These are phyloP conservation scores for Myxozyma neotropica DNA, from an alignment of 805 yeast genomes.

Conservation along the genomic window DNA sequence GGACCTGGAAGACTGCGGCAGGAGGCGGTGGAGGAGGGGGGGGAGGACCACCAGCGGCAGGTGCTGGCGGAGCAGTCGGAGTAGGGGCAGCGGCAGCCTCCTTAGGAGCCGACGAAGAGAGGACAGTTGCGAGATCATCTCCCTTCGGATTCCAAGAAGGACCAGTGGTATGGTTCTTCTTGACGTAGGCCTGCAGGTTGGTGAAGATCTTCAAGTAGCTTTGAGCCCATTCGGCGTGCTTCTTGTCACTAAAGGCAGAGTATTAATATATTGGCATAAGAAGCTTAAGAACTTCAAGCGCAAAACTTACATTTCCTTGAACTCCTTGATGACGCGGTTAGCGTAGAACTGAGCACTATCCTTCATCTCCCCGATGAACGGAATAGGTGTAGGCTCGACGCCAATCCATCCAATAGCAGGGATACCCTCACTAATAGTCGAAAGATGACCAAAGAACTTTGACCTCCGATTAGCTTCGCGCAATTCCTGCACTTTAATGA, in stretches of 20 bases:
- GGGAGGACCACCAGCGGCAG: slow-evolving; percentile 56
- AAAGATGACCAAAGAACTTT: slow-evolving; percentile 67
- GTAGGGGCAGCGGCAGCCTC: slow-evolving; percentile 46
- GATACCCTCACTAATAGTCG: slow-evolving; percentile 83
- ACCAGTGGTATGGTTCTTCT: slow-evolving; percentile 82
- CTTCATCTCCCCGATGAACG: slow-evolving; percentile 76
- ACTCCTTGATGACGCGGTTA: slow-evolving; percentile 84
- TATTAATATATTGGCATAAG: neutral
- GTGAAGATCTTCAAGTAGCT: slow-evolving; percentile 64
- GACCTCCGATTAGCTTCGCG: slow-evolving; percentile 78
- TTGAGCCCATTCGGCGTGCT: slow-evolving; percentile 82
- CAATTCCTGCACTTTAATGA: slow-evolving; percentile 59
- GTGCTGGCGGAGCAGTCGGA: slow-evolving; percentile 47
- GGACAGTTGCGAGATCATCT: slow-evolving; percentile 52
- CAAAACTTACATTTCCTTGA: slow-evolving; percentile 54
- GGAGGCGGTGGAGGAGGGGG: slow-evolving; percentile 96
- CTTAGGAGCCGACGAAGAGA: slow-evolving; percentile 43
- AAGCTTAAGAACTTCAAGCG: neutral
- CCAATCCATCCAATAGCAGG: slow-evolving; percentile 92
- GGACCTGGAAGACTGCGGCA: slow-evolving; percentile 57
- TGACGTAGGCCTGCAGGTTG: slow-evolving; percentile 70
- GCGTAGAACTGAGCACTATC: slow-evolving; percentile 95
- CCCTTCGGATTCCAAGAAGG: slow-evolving; percentile 74
- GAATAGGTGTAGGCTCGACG: slow-evolving; percentile 66
- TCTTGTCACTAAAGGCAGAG: slow-evolving; percentile 47